Evolutionary conservation across 164 flowering plant genomes (phyloP), one percentile per base, ranked within the genome.

Genomic region (Nymphaea thermarum): DNA sequence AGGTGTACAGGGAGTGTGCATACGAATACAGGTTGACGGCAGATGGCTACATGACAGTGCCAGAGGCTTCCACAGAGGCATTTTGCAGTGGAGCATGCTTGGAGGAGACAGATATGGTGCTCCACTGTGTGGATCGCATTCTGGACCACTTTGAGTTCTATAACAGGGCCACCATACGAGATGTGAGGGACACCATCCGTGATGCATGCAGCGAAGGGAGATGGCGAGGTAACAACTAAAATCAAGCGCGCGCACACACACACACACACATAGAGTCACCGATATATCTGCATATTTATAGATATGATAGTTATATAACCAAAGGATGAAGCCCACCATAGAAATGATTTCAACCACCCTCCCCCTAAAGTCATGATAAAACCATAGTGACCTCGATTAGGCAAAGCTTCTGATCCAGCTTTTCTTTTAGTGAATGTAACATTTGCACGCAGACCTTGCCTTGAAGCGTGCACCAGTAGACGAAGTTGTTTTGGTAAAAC

Each of bases 1-100:
- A 73, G 98, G 77, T 90, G 3, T 93, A 93, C 71, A 76, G 76
- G 62, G 80, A 80, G 65, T 93, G 97, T 66, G 83, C 82, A n/a
- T 90, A 91, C 53, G 68, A 83, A 1, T 89, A 78, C 68, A 82
- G 96, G 75, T 67, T 91, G 75, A 80, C 72, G 0, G 78, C 69
- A 67, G 78, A 69, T 4, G 96, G 98, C 17, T 67, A 82, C 63
- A 69, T 93, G 42, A 62, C 86, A n/a, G 89, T 93, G 36, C 83
- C 93, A 47, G 71, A 43, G 3, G 87, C 80, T 6, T 70, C 77
- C 41, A 78, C 88, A 0, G 87, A 91, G 43, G 65, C 75, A 42
- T 93, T 71, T 79, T 91, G 98, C 77, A 44, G 64, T 0, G 97
- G 98, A 4, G 89, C 98, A 6, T 93, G 98, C 80, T 68, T 85